Base-by-base conservation (phyloP, 352 stramenopile species). In the Peronospora destructor region DNA sequence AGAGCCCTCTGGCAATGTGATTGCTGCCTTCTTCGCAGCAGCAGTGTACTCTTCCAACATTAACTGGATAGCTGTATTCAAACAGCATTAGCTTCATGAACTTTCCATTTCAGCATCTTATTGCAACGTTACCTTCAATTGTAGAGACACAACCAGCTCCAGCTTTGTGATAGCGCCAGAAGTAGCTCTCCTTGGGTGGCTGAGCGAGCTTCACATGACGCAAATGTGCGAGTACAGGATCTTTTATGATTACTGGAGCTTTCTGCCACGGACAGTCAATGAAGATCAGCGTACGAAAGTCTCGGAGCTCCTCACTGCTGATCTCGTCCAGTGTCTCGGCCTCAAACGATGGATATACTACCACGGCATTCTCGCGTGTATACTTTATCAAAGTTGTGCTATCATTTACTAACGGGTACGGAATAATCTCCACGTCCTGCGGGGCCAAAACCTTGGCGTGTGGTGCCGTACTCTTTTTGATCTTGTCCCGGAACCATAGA, bases 191-290 rank as follows among this genome's bases (percentile, higher is more conserved):
- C 1, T 76, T 61, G 1, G 83, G 83, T 12, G 83, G 83, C 19
- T 73, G 71, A 4, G 76, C 80, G 4, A 94, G 73, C 48, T 91
- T 94, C 13, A 94, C 76, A 29, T 81, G 82, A 1, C 78, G 72
- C 45, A 94, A 56, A 6, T 72, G 49, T 3, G 52, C 52, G 11
- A 94, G 64, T 26, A 64, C 67, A 3, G 71, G 50, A 45, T 91
- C 64, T 19, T 73, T 63, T 43, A 85, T 56, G 36, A 94, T 87
- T n/a, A 73, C 68, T 0, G 80, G 78, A 17, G 79, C 83, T 48
- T 94, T 94, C 34, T 94, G 80, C 83, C 83, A 94, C 25, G 83
- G 81, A 44, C 69, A 87, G 53, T 94, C 83, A 48, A 94, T 94
- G 45, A 94, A 94, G 40, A 94, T 78, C 23, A 94, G 61, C 43